A percentile compares a stretch with the other conserved stretches of the same genome.
Conservation (phyloP, 345 rosid genomes). For the Eucalyptus polybractea region DNA sequence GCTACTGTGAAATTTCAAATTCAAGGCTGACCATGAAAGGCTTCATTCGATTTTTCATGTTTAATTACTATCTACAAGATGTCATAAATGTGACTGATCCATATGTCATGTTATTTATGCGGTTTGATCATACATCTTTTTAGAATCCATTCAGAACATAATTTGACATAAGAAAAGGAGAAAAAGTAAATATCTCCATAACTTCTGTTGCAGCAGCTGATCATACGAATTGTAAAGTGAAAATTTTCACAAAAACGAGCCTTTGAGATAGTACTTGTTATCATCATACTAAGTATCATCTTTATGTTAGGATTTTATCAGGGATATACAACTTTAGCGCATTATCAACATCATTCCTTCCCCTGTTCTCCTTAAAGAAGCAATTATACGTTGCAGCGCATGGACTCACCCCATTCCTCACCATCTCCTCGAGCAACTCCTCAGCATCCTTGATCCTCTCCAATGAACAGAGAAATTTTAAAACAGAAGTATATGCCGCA, state of each 20-base stretch:
- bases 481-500: no score
- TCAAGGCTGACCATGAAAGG: not conserved
- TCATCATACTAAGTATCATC: not conserved
- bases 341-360: no score
- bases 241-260: not conserved
- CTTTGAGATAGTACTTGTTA: not conserved
- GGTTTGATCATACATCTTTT: no score
- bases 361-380: no score
- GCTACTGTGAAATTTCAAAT: not conserved
- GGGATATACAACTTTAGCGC: not conserved
- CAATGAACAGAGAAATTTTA: no score
- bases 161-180: not conserved
- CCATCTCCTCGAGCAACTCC: no score
- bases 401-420: no score
- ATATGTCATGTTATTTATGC: not conserved
- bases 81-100: no score
- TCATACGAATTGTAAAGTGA: not conserved
- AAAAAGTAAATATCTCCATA: not conserved
- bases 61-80: not conserved
- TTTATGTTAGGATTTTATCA: not conserved
- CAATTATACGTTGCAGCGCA: no score
- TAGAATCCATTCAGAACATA: not conserved
- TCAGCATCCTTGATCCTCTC: no score
- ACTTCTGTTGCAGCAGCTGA: not conserved
- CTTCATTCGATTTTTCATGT: not conserved